Conservation (phyloP, 2,329 filamentous ascomycete species). For the Aspergillus felis region DNA sequence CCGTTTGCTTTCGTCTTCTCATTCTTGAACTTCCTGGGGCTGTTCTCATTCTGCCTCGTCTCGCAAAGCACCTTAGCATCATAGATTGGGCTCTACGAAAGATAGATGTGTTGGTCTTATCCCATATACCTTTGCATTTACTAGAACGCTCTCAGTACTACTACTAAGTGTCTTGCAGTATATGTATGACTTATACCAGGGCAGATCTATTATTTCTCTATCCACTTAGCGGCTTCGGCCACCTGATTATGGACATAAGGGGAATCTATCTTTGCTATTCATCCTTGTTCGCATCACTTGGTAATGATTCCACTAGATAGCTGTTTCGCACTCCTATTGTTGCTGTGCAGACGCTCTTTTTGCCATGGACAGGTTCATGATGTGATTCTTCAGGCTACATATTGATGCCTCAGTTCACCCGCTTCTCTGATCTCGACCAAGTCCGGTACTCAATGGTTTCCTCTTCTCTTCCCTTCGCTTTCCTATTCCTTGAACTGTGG, state of each 20-base stretch:
- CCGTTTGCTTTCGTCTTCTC: neutral
- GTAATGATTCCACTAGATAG: neutral
- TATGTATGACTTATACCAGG: neutral
- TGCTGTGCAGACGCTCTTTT: neutral
- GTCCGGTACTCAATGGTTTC: neutral
- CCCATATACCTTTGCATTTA: neutral
- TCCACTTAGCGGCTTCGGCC: neutral
- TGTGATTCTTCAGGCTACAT: neutral
- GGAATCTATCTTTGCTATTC: neutral
- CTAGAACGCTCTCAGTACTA: neutral
- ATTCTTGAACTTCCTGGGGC: neutral
- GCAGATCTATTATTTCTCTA: neutral
- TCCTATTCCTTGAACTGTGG: neutral
- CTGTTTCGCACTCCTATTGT: neutral
- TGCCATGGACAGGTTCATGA: neutral
- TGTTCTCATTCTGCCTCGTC: neutral
- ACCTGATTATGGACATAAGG: neutral
- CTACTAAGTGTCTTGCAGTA: slow-evolving; percentile 1
- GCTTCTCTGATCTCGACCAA: neutral
- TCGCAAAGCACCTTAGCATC: neutral
- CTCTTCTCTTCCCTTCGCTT: neutral
- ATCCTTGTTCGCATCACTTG: neutral
- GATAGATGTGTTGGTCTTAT: neutral
- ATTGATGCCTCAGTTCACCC: neutral
- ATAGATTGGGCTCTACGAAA: neutral